Conservation (phyloP, 257 asterid genomes). For the Solanum sejunctum region DNA sequence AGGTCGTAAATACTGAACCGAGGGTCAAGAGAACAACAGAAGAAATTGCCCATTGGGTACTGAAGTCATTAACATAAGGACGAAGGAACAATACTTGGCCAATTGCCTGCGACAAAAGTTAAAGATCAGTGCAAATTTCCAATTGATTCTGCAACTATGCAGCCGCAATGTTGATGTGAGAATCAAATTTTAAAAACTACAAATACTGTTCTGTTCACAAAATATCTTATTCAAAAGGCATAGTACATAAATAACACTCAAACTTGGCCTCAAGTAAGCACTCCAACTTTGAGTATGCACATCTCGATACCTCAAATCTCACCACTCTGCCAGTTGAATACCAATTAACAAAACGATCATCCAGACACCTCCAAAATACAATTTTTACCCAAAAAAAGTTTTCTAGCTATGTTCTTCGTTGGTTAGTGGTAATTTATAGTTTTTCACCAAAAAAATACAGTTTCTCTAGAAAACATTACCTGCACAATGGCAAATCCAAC, state of each 20-base stretch:
- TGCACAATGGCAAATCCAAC: slow-evolving; percentile 96
- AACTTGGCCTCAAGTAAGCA: neutral
- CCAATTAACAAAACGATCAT: neutral
- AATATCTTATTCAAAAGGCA: neutral
- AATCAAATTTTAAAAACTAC: neutral
- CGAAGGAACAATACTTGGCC: slow-evolving; percentile 91
- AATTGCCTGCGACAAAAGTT: slow-evolving; percentile 58
- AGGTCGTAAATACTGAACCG: slow-evolving; percentile 72
- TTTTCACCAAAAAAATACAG: neutral
- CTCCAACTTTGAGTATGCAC: neutral
- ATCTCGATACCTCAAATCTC: neutral
- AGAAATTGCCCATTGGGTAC: slow-evolving; percentile 77
- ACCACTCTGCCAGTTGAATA: neutral
- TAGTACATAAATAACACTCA: neutral
- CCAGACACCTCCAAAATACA: neutral
- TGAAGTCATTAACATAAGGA: slow-evolving; percentile 89
- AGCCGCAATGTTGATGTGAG: neutral
- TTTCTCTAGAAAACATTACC: slow-evolving; percentile 28
- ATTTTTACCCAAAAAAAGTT: too few relatives aligned
- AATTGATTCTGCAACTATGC: neutral
- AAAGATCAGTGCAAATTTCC: neutral
- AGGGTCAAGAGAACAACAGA: slow-evolving; percentile 70
- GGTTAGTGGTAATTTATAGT: too few relatives aligned
- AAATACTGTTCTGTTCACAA: neutral
- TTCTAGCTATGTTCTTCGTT: too few relatives aligned